phyloP scores from a whole-genome alignment of 371 early-diverging fungal genomes.

The Zychaea mexicana region DNA sequence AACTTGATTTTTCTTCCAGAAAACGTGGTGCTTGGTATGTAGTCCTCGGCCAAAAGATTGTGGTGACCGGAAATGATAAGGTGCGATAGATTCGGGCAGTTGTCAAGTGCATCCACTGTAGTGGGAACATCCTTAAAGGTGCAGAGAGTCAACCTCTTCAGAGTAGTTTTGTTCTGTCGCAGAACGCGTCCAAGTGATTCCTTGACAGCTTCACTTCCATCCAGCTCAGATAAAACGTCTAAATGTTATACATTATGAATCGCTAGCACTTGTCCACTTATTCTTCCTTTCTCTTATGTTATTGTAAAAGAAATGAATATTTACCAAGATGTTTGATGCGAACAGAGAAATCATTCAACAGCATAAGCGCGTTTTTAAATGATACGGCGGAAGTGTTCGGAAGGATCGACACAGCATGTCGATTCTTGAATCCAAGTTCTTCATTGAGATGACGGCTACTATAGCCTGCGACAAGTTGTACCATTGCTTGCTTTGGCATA shows the following conservation, averaged over 20 bases:
- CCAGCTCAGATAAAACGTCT: not conserved
- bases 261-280: not conserved
- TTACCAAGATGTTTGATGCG: not conserved
- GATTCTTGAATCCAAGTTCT: not conserved
- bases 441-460: not conserved
- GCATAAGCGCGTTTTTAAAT: not conserved
- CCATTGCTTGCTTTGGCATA: not conserved
- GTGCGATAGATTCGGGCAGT: not conserved
- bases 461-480: not conserved
- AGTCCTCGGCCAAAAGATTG: not conserved
- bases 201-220: not conserved
- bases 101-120: not conserved
- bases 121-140: not conserved
- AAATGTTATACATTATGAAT: not conserved
- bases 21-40: not conserved
- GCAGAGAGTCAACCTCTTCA: not conserved
- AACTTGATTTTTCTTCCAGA: too few species aligned
- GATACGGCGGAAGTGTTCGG: not conserved
- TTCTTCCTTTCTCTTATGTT: not conserved
- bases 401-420: not conserved
- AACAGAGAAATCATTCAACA: not conserved
- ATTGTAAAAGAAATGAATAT: not conserved
- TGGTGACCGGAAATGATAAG: not conserved
- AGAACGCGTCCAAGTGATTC: not conserved
- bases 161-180: not conserved